Base-by-base conservation (phyloP, 2,329 filamentous ascomycete genomes). In the Bipolaris victoriae region DNA sequence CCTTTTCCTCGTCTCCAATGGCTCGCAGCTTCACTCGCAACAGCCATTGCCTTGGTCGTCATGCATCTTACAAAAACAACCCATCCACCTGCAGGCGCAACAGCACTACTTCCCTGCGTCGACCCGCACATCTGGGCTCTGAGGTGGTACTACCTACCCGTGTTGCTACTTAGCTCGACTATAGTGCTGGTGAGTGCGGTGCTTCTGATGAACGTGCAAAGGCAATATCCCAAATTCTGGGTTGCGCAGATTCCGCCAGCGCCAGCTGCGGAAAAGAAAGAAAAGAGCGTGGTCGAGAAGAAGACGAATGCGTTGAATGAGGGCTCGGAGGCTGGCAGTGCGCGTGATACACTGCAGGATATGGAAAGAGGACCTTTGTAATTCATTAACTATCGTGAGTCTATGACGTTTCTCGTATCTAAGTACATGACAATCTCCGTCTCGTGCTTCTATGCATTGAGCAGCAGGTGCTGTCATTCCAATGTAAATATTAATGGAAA, bases 61-160 rank as follows among this genome's bases (percentile, higher is more conserved):
- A 82, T 81, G 80, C 75, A 77, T 48, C 58, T 78, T 18, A 81
- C 79, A 1, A 78, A 79, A 46, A 80, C 79, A 3, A 77, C 79
- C 0, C 79, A 82, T 58, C 80, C 80, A 15, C 80, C 80, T 5
- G 80, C 79, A 16, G 80, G 79, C 26, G 80, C 79, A 1, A 82
- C 79, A 10, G 79, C 80, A 0, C 67, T 81, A 4, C 60, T 82
- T 41, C 78, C 80, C 0, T 74, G 74, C 22, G 72, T 78, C 5
- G 71, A 80, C 15, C 60, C 69, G 9, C 60, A 68, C 7, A 73
- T 80, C 33, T 76, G 77, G 60, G 69, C 69, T 0, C 61, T 81
- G 56, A 72, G 77, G 3, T 82, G 80, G 79, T 75, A 73, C 49
- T 81, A 75, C 48, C 61, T 80, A 1, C 74, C 78, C 0, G 65